Evolutionary conservation across 192 early-diverging fungal genomes (phyloP).

Genomic region (Geosiphon pyriformis): DNA sequence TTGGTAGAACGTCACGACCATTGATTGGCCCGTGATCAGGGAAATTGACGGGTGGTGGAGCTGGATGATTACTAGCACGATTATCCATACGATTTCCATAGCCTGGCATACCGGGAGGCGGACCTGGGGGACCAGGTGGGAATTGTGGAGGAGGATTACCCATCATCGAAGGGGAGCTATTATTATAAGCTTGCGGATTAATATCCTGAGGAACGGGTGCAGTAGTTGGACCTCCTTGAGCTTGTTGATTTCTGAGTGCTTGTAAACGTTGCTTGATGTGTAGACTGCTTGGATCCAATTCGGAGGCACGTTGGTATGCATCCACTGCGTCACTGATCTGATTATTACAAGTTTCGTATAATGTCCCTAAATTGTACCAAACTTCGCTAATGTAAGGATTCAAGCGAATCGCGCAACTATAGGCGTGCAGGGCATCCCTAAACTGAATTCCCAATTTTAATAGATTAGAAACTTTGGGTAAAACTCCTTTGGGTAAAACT

Average conservation of each 20-base stretch:
- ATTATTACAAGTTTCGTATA: slow-evolving; percentile 98
- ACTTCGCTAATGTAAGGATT: slow-evolving; percentile 95
- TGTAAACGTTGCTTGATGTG: slow-evolving; percentile 79
- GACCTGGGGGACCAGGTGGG: slow-evolving; percentile 17
- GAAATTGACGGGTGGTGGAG: slow-evolving; percentile 1
- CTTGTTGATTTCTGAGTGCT: slow-evolving; percentile 29
- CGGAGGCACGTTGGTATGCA: slow-evolving; percentile 89
- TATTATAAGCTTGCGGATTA: slow-evolving; percentile 23
- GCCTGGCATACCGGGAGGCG: slow-evolving; percentile 13
- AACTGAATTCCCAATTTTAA: slow-evolving; percentile 46
- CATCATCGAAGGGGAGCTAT: slow-evolving; percentile 11
- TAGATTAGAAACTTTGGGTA: neutral
- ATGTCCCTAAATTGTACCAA: slow-evolving; percentile 94
- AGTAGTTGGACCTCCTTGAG: slow-evolving; percentile 24
- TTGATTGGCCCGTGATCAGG: neutral
- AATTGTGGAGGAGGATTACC: slow-evolving; percentile 11
- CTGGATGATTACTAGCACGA: neutral
- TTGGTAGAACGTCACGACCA: slow-evolving; percentile 21
- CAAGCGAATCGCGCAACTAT: slow-evolving; percentile 88
- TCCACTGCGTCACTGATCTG: slow-evolving; percentile 95
- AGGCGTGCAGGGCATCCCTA: slow-evolving; percentile 94
- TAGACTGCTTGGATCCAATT: slow-evolving; percentile 85
- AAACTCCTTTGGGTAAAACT: neutral
- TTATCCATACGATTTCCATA: slow-evolving; percentile 18
- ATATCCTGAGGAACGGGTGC: slow-evolving; percentile 24